phyloP scores from a whole-genome alignment of 495 filamentous ascomycete genomes.

The Annulohypoxylon bovei region DNA sequence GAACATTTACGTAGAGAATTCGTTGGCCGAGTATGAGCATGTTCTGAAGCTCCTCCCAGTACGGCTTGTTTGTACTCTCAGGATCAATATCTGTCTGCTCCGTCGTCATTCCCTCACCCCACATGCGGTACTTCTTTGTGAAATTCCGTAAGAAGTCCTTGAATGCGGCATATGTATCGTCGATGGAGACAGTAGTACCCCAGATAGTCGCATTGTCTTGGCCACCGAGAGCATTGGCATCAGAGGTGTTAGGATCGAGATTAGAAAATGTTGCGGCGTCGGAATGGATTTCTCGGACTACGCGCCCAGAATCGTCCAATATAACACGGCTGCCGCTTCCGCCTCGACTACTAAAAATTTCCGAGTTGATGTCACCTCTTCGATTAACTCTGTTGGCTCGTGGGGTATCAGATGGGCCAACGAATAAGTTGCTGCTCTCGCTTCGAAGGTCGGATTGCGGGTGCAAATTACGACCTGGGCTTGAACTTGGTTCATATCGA shows the following conservation, averaged over 20 bases:
- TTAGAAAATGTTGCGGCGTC: conserved; percentile 89
- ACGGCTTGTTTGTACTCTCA: conserved; percentile 74
- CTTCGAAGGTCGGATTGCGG: conserved; percentile 74
- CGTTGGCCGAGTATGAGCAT: conserved; percentile 88
- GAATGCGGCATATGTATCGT: conserved; percentile 85
- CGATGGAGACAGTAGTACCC: conserved; percentile 96
- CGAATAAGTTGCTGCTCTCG: conserved; percentile 87
- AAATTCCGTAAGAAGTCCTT: conserved; percentile 92
- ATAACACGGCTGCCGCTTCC: conserved; percentile 75
- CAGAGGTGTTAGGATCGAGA: conserved; percentile 85
- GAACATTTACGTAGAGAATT: conserved; percentile 85
- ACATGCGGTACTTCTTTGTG: conserved; percentile 91
- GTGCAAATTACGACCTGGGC: conserved; percentile 69
- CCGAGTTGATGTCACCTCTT: conserved; percentile 85
- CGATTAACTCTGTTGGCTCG: conserved; percentile 60
- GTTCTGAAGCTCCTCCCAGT: conserved; percentile 84
- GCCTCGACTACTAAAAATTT: conserved; percentile 72
- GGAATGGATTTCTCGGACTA: conserved; percentile 69
- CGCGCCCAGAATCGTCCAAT: conserved; percentile 82
- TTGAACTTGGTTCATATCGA: conserved; percentile 86
- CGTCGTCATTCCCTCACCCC: conserved; percentile 81
- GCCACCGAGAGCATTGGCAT: conserved; percentile 87
- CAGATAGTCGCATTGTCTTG: conserved; percentile 85
- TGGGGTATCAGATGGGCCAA: conserved; percentile 67
- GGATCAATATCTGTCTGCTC: conserved; percentile 73